Evolutionary conservation across 352 stramenopile genomes (phyloP).

Genomic region (Phytophthora colocasiae): DNA sequence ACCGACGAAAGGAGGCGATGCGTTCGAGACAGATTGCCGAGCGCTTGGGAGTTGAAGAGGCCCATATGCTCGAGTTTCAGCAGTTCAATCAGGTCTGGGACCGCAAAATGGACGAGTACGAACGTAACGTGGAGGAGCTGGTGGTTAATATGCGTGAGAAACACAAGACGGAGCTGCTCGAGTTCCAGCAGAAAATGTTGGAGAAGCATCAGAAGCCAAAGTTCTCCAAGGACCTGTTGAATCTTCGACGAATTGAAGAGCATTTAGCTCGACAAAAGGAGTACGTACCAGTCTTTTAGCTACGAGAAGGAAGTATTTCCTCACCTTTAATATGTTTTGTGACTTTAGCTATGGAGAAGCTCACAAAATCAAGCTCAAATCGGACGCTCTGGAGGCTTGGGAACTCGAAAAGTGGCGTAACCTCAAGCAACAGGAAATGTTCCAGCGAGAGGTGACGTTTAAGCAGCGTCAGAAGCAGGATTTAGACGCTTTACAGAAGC

Average conservation of each 20-base stretch:
- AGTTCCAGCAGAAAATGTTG: slow-evolving; percentile 94
- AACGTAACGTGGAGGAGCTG: slow-evolving; percentile 92
- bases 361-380: slow-evolving; percentile 97
- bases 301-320: not conserved
- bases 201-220: slow-evolving; percentile 93
- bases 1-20: slow-evolving; percentile 95
- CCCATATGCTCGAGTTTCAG: slow-evolving; percentile 98
- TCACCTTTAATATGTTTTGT: slow-evolving; percentile 3
- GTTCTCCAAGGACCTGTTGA: slow-evolving; percentile 95
- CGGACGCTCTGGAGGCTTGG: slow-evolving; percentile 94
- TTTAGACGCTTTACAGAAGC: slow-evolving; percentile 93
- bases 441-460: slow-evolving; percentile 95
- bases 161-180: slow-evolving; percentile 88
- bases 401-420: slow-evolving; percentile 96
- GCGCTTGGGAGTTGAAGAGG: slow-evolving; percentile 94
- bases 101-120: slow-evolving; percentile 96
- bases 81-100: slow-evolving; percentile 98
- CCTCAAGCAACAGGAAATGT: slow-evolving; percentile 95
- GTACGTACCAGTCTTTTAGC: slow-evolving; percentile 40
- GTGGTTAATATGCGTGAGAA: slow-evolving; percentile 93
- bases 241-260: slow-evolving; percentile 94
- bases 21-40: slow-evolving; percentile 95
- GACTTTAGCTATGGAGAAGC: slow-evolving; percentile 89
- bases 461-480: slow-evolving; percentile 95
- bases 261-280: slow-evolving; percentile 91